phyloP scores from a whole-genome alignment of 2,329 filamentous ascomycete species.

The Intubia oerlemansii region DNA sequence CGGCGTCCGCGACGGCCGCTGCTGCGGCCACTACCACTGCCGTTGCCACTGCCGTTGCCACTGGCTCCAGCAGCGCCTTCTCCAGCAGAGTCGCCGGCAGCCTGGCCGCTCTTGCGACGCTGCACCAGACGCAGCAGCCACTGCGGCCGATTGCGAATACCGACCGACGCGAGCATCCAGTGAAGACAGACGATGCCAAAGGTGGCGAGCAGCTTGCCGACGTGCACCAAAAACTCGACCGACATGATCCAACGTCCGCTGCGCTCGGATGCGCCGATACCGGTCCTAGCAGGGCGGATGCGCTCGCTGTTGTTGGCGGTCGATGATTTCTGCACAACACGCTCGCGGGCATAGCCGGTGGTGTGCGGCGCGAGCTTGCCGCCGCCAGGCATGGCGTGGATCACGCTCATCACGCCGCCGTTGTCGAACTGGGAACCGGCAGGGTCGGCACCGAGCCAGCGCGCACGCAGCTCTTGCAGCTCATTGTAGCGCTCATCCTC shows the following conservation, averaged over 20 bases:
- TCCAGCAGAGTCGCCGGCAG: slow-evolving; percentile 5
- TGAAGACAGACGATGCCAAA: slow-evolving; percentile 33
- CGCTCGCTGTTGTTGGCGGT: slow-evolving; percentile 24
- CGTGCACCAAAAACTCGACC: slow-evolving; percentile 54
- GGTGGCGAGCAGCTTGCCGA: slow-evolving; percentile 41
- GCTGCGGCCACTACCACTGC: too few relatives aligned
- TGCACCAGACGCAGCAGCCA: slow-evolving; percentile 37
- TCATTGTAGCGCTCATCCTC: slow-evolving; percentile 72
- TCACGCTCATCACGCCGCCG: slow-evolving; percentile 30
- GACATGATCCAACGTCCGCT: slow-evolving; percentile 61
- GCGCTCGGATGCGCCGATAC: slow-evolving; percentile 60
- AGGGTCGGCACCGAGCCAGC: slow-evolving; percentile 25
- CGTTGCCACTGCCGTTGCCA: too few relatives aligned
- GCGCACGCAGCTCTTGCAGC: slow-evolving; percentile 37
- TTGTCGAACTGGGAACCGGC: slow-evolving; percentile 28
- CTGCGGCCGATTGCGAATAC: slow-evolving; percentile 37
- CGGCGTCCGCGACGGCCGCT: background rate
- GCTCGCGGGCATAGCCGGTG: slow-evolving; percentile 48
- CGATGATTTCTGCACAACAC: slow-evolving; percentile 36
- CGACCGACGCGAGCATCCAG: slow-evolving; percentile 31
- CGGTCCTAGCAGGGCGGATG: slow-evolving; percentile 26
- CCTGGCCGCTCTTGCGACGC: slow-evolving; percentile 14
- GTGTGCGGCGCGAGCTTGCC: slow-evolving; percentile 16
- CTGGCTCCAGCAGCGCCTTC: too few relatives aligned
- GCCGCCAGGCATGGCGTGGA: slow-evolving; percentile 30